Percentiles rank a stretch among this genome's conserved stretches.
Conservation (phyloP, 352 stramenopile species). For the Globisporangium paroecandrum region DNA sequence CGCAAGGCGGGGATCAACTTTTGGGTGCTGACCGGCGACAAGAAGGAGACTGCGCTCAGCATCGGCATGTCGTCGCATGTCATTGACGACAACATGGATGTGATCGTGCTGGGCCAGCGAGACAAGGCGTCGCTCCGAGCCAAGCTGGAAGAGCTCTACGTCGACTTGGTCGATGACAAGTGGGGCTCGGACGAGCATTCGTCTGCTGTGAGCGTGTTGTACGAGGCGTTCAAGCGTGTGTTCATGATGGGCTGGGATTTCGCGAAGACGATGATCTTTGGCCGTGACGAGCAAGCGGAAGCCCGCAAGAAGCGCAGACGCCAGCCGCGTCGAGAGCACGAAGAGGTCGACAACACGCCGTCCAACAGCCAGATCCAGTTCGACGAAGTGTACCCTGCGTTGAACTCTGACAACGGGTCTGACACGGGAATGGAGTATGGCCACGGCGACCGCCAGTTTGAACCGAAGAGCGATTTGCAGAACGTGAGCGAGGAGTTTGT, state of each 20-base stretch:
- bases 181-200: constrained; percentile 84
- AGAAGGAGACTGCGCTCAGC: constrained; percentile 85
- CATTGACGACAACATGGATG: constrained; percentile 89
- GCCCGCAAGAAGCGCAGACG: constrained; percentile 66
- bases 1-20: constrained; percentile 94
- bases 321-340: constrained; percentile 39
- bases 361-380: constrained; percentile 43
- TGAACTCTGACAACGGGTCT: constrained; percentile 48
- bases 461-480: constrained; percentile 45
- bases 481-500: constrained; percentile 46
- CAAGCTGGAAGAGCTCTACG: constrained; percentile 81
- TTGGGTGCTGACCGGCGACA: constrained; percentile 94
- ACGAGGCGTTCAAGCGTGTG: constrained; percentile 69
- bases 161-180: constrained; percentile 85
- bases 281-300: constrained; percentile 68
- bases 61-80: constrained; percentile 89
- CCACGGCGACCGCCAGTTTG: constrained; percentile 62
- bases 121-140: constrained; percentile 75
- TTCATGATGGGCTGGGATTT: constrained; percentile 66
- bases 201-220: constrained; percentile 69
- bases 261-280: constrained; percentile 63
- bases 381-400: constrained; percentile 67
- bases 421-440: constrained; percentile 54
- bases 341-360: constrained; percentile 27
- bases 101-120: constrained; percentile 80